phyloP scores from a whole-genome alignment of 2,329 filamentous ascomycete genomes.

The Colletotrichum cereale region DNA sequence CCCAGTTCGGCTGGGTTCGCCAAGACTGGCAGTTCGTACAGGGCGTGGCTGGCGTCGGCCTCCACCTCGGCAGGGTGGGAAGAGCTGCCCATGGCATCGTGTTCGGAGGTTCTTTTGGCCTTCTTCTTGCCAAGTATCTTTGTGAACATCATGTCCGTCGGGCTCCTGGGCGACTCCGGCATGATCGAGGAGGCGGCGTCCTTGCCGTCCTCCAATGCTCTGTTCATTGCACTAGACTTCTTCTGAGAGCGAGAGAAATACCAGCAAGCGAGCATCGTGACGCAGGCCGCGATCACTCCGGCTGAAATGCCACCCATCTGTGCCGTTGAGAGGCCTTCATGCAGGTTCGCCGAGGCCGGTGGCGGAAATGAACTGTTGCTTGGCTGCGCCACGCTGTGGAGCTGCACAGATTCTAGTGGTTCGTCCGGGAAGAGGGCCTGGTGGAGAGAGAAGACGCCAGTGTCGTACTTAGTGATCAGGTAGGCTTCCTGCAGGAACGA shows the following conservation, averaged over 20 bases:
- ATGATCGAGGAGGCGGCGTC: slow-evolving; percentile 52
- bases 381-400: slow-evolving; percentile 58
- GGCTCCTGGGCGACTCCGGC: slow-evolving; percentile 51
- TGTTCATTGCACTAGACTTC: slow-evolving; percentile 45
- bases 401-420: slow-evolving; percentile 53
- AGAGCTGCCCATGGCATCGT: slow-evolving; percentile 47
- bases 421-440: slow-evolving; percentile 66
- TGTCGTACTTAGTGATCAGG: slow-evolving; percentile 68
- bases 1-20: slow-evolving; percentile 63
- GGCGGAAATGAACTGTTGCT: slow-evolving; percentile 60
- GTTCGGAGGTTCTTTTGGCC: slow-evolving; percentile 43
- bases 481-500: slow-evolving; percentile 79
- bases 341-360: slow-evolving; percentile 33
- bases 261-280: slow-evolving; percentile 48
- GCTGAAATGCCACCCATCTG: slow-evolving; percentile 62
- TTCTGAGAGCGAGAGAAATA: slow-evolving; percentile 52
- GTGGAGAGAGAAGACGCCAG: slow-evolving; percentile 65
- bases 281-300: slow-evolving; percentile 51
- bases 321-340: slow-evolving; percentile 52
- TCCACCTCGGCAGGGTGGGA: slow-evolving; percentile 55
- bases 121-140: slow-evolving; percentile 55
- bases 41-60: slow-evolving; percentile 60
- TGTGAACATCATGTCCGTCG: slow-evolving; percentile 57
- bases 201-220: slow-evolving; percentile 50
- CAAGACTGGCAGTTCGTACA: slow-evolving; percentile 65